Base-by-base conservation (phyloP, 2,329 filamentous ascomycete genomes). In the Fusarium coicis region DNA sequence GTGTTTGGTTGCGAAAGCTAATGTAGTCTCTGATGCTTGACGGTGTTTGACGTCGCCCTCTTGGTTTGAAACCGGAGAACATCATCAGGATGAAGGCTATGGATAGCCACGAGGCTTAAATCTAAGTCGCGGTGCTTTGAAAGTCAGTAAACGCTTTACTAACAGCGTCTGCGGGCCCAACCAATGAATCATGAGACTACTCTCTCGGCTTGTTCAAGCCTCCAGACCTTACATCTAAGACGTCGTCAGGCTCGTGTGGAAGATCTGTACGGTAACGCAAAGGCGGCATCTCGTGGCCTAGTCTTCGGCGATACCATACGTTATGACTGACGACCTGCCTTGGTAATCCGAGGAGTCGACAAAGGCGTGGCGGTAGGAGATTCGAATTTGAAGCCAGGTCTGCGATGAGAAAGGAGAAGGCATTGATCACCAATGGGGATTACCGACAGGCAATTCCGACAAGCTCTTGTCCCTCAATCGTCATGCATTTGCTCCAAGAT, bases 401-500 rank as follows among this genome's bases (percentile, higher is more conserved):
- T 46, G 18, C 12, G 26, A 28, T 28, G 43, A 28, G 43, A 2
- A 15, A 30, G 9, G 10, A 19, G 26, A 30, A 7, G 9, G 26
- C 9, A 4, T 47, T 16, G 26, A 8, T 16, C 43, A 11, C 6
- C 44, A 47, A 26, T 21, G 26, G 21, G 14, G 23, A 7, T n/a
- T 11, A 1, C 7, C 14, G 14, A 9, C 26, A 16, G 26, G 6
- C 6, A n/a, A 15, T 12, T 4, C 5, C 6, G 19, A 7, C 44
- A 10, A 28, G 44, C 44, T 47, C 44, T 21, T 30, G 0, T 30
- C 14, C 9, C 19, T 16, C 14, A 10, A 16, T 30, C 44, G 3
- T 4, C 14, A 11, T 30, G 7, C 1, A 8, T 4, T 10, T 10
- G 26, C 6, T 16, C 12, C 19, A 15, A 16, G 19, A 5, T 47